phyloP scores from a whole-genome alignment of 371 early-diverging fungal species.

The Mortierella sp. region DNA sequence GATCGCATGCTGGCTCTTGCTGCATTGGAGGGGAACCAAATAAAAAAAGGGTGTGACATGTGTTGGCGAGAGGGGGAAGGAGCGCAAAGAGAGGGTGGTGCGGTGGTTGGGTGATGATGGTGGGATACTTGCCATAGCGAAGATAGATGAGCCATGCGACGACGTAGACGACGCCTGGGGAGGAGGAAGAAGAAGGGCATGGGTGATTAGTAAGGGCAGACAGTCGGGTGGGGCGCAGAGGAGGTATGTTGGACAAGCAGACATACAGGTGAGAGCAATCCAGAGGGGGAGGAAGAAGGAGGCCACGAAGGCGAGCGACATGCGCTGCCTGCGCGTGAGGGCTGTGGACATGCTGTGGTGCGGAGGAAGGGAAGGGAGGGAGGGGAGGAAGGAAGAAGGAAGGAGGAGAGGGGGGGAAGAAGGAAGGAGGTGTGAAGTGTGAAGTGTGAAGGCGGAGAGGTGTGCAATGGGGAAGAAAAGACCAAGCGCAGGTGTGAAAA shows the following conservation, averaged over 20 bases:
- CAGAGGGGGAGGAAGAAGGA: slow-evolving; percentile 52
- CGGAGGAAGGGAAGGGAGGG: neutral
- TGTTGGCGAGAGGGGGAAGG: neutral
- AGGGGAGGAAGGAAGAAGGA: neutral
- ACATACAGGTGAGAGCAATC: slow-evolving; percentile 47
- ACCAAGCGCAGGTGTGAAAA: neutral
- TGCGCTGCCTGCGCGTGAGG: slow-evolving; percentile 51
- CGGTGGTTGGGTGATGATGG: neutral
- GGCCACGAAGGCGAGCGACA: slow-evolving; percentile 50
- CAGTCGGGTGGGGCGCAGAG: neutral
- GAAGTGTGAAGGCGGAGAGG: neutral
- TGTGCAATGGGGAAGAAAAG: neutral
- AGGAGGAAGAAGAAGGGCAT: neutral
- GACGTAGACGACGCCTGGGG: slow-evolving; percentile 59
- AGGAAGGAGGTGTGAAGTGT: neutral
- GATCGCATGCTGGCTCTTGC: too few relatives aligned
- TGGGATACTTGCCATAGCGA: slow-evolving; percentile 48
- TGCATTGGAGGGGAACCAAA: too few relatives aligned
- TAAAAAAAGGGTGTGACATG: too few relatives aligned
- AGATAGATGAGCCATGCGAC: slow-evolving; percentile 64
- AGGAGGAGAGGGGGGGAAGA: neutral
- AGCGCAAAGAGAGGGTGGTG: neutral
- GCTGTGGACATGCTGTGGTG: slow-evolving; percentile 28
- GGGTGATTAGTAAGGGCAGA: neutral
- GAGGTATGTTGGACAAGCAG: neutral